Evolutionary conservation across 2,329 filamentous ascomycete genomes (phyloP), one percentile per base, ranked within the genome.

Genomic region (Clathrospora elynae): DNA sequence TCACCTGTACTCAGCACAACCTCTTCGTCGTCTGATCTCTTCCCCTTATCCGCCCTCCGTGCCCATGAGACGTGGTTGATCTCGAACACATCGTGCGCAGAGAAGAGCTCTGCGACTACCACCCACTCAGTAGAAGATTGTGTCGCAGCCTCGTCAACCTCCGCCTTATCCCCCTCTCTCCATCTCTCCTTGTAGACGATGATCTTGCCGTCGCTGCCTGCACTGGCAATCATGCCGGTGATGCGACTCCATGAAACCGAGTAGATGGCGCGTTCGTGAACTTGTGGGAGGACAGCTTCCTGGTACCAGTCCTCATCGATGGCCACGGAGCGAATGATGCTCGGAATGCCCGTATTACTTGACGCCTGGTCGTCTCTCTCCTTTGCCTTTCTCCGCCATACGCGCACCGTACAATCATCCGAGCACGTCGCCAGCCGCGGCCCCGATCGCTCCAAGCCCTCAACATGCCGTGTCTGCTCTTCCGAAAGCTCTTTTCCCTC

Each of bases 41-140:
- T 78, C 1, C 75, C 85, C 35, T 78, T 77, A 66, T 96, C 90
- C 43, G 83, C 87, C 43, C 91, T 79, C 57, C 79, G 82, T 54
- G 90, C 90, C 93, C 93, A 99, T 2, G 82, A 84, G 34, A 93
- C 80, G 70, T 96, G 90, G 62, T 99, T 99, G 52, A 97, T 80
- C 72, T 99, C 93, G 64, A 92, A 96, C 2, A 95, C 88, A 1
- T 90, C 91, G 67, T 99, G 93, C 2, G 86, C 88, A 22, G 85
- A 85, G 33, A 85, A 78, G 1, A 87, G 65, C n/a, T 81, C 80
- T 0, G 83, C 82, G 11, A 95, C 63, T 3, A 92, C 71, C 5
- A 78, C 76, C 93, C 93, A 97, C 46, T 81, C 78, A 1, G 79
- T 81, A 30, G 63, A 35, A 2, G 49, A 35, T 7, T 61, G 23